phyloP scores from a whole-genome alignment of 306 rosid species.

The Vachellia collinsii region DNA sequence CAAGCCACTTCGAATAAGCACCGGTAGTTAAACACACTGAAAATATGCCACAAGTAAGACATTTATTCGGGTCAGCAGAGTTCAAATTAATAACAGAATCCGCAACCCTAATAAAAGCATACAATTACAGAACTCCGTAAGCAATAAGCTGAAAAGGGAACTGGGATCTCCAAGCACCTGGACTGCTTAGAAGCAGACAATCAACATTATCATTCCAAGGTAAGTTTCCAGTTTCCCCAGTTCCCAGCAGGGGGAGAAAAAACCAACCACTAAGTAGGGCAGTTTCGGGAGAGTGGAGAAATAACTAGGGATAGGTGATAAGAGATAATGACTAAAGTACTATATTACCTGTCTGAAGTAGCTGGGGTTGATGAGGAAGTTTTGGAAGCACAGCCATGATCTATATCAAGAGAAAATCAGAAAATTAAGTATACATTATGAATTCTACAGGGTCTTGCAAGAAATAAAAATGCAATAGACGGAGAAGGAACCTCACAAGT shows the following conservation, averaged over 20 bases:
- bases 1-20: conserved; percentile 97
- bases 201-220: not conserved
- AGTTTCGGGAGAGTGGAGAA: not conserved
- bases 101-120: conserved; percentile 13
- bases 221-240: not conserved
- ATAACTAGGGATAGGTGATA: not conserved
- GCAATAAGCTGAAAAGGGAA: conserved; percentile 21
- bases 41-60: conserved; percentile 40
- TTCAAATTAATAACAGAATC: conserved; percentile 27
- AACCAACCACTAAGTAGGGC: not conserved
- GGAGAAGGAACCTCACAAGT: not conserved
- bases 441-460: conserved; percentile 5
- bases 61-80: conserved; percentile 26
- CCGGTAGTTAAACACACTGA: conserved; percentile 94
- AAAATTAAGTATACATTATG: conserved; percentile 10
- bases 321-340: not conserved
- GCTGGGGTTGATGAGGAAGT: conserved; percentile 87
- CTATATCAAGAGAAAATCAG: conserved; percentile 49
- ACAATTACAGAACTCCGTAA: conserved; percentile 35
- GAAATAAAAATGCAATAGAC: not conserved
- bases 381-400: conserved; percentile 80
- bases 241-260: not conserved
- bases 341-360: conserved; percentile 91
- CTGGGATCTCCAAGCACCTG: not conserved
- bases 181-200: conserved; percentile 9